phyloP scores from a whole-genome alignment of 2,329 filamentous ascomycete genomes.

The Fusarium sp. region DNA sequence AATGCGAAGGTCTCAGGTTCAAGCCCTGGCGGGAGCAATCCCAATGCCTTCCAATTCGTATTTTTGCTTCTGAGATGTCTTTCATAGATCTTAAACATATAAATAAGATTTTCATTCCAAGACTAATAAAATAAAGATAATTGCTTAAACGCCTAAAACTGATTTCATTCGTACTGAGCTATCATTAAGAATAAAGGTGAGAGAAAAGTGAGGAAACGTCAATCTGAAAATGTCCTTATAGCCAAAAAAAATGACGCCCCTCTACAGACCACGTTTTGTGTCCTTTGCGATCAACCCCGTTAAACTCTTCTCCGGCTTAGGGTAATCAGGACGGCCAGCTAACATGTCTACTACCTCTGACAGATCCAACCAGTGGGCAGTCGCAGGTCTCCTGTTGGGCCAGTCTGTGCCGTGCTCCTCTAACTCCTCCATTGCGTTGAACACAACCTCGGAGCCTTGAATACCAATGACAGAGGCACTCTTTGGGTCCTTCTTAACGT shows the following conservation, averaged over 20 bases:
- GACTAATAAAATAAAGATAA: not conserved
- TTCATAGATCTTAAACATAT: no score
- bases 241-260: constrained; percentile 9
- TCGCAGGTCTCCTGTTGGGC: constrained; percentile 84
- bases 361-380: constrained; percentile 85
- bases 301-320: constrained; percentile 59
- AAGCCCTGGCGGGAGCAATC: constrained; percentile 23
- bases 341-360: constrained; percentile 86
- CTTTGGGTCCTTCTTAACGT: constrained; percentile 77
- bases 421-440: constrained; percentile 80
- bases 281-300: constrained; percentile 67
- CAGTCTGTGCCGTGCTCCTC: constrained; percentile 92
- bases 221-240: constrained; percentile 15
- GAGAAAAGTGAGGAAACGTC: constrained; percentile 13
- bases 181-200: constrained; percentile 31
- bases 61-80: not conserved
- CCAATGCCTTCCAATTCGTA: not conserved
- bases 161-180: constrained; percentile 29
- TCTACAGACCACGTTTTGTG: constrained; percentile 61
- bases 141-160: constrained; percentile 25
- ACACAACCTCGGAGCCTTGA: constrained; percentile 88
- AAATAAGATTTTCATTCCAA: not conserved
- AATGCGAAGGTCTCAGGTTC: constrained; percentile 24
- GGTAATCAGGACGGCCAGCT: constrained; percentile 72
- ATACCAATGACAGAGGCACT: constrained; percentile 90